A percentile compares a stretch with the other conserved stretches of the same genome.
Conservation (phyloP, 768 basidiomycete species). For the Strobilomyces dryophilus region DNA sequence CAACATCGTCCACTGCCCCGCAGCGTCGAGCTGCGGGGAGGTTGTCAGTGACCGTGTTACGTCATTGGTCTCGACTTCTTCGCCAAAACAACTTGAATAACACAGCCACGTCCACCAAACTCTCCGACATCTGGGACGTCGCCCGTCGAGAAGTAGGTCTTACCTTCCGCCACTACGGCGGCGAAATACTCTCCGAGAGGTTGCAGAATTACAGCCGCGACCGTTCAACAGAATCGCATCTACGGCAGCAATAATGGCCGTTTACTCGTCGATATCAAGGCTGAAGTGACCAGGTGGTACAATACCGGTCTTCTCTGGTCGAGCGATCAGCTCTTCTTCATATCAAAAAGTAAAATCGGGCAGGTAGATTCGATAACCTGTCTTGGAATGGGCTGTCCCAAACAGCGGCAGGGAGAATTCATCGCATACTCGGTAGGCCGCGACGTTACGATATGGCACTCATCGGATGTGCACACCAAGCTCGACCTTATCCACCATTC, state of each 20-base stretch:
- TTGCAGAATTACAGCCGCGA: neutral
- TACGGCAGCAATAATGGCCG: neutral
- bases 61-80: neutral
- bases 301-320: conserved; percentile 9
- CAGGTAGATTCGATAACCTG: neutral
- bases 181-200: neutral
- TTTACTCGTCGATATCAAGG: neutral
- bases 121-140: neutral
- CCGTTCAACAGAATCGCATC: neutral
- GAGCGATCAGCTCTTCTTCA: neutral
- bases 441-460: neutral
- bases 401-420: neutral
- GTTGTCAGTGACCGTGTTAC: no score
- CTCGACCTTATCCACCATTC: neutral
- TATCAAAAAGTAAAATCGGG: neutral
- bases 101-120: neutral
- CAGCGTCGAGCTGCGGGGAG: no score
- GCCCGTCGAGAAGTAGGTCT: neutral
- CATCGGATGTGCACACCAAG: neutral
- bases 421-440: neutral
- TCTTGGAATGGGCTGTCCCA: neutral
- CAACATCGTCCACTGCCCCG: no score
- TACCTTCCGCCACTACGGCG: neutral
- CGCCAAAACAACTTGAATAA: neutral
- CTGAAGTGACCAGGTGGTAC: neutral